Evolutionary conservation across 768 basidiomycete species (phyloP).

Genomic region (Lactifluus rugatus): DNA sequence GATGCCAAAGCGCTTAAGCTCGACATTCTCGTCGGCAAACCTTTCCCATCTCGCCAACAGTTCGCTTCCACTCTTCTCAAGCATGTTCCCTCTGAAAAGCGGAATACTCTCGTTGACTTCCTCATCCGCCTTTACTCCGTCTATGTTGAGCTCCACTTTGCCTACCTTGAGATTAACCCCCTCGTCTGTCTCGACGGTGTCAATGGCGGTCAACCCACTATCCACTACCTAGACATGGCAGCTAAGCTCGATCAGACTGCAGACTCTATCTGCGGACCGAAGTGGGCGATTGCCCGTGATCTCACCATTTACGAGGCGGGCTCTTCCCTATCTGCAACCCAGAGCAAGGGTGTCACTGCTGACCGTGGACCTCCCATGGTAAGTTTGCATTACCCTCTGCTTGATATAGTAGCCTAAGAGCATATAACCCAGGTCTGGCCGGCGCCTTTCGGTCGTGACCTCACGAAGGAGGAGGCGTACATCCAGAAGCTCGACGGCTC

Average conservation of each 20-base stretch:
- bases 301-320: constrained; percentile 58
- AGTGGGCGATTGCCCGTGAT: constrained; percentile 97
- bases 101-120: constrained; percentile 91
- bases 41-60: constrained; percentile 74
- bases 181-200: constrained; percentile 86
- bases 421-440: constrained; percentile 51
- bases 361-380: constrained; percentile 98
- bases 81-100: constrained; percentile 76
- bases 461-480: constrained; percentile 99
- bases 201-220: constrained; percentile 57
- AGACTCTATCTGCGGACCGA: constrained; percentile 94
- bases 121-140: constrained; percentile 91
- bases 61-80: constrained; percentile 70
- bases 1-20: constrained; percentile 94
- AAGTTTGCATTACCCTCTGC: constrained; percentile 14
- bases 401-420: not conserved
- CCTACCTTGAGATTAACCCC: constrained; percentile 99
- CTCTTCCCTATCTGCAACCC: constrained; percentile 34
- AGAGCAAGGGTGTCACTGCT: constrained; percentile 48
- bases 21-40: constrained; percentile 61
- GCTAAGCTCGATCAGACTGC: constrained; percentile 99
- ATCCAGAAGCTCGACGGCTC: constrained; percentile 97
- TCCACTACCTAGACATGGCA: constrained; percentile 98
- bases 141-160: constrained; percentile 98
- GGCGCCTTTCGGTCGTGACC: constrained; percentile 91